Conservation (phyloP, 257 asterid genomes). For the Solanum pinnatisectum region DNA sequence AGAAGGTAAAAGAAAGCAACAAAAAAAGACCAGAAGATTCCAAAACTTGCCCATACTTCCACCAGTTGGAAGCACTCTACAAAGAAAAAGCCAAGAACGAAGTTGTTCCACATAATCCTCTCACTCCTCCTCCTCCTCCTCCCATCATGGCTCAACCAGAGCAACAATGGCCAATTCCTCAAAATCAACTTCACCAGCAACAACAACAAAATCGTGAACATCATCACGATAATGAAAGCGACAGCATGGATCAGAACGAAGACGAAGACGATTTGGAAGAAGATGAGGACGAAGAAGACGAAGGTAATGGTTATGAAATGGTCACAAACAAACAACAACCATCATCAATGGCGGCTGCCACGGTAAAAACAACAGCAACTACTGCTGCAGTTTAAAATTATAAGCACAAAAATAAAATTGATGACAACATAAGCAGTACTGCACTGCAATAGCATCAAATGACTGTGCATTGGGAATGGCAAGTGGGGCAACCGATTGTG, state of each 20-base stretch:
- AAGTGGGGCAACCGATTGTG: conserved; percentile 18
- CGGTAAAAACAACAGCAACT: conserved; percentile 4
- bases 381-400: background rate
- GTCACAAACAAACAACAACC: conserved; percentile 46
- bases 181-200: conserved; percentile 2
- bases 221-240: background rate
- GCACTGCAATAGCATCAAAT: background rate
- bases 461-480: conserved; percentile 4
- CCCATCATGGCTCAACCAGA: conserved; percentile 93
- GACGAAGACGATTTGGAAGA: conserved; percentile 16
- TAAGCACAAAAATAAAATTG: background rate
- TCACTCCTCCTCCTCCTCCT: conserved; percentile 13
- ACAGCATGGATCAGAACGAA: conserved; percentile 16
- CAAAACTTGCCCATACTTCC: conserved; percentile 82
- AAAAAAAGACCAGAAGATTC: conserved; percentile 74
- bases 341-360: conserved; percentile 25
- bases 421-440: background rate
- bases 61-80: conserved; percentile 54
- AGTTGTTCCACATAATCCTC: background rate
- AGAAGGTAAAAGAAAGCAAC: conserved; percentile 64
- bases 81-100: conserved; percentile 38
- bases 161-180: conserved; percentile 74
- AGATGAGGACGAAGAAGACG: conserved; percentile 34
- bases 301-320: conserved; percentile 47
- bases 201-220: background rate